Conservation (phyloP, 1,284 basidiomycete genomes). For the Sporisorium sorghi region DNA sequence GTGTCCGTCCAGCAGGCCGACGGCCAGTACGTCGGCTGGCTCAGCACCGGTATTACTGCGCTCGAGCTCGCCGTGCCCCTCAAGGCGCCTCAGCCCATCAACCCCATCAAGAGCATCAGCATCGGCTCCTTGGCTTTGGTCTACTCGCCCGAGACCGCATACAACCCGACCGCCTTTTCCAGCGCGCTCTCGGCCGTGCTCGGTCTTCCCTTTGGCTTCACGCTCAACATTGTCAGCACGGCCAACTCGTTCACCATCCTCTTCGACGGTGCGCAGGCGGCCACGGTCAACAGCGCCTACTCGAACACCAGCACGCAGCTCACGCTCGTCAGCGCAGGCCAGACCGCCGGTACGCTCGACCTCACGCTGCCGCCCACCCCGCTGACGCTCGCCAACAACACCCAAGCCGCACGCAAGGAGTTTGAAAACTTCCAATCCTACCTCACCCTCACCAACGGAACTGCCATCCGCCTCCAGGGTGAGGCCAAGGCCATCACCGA, state of each 20-base stretch:
- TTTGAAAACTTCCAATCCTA: constrained; percentile 68
- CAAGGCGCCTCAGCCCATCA: constrained; percentile 74
- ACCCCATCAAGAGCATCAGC: constrained; percentile 77
- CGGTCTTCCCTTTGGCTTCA: constrained; percentile 82
- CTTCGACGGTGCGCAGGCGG: constrained; percentile 74
- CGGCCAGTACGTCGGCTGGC: constrained; percentile 77
- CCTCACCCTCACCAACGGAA: constrained; percentile 71
- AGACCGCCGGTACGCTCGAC: constrained; percentile 78
- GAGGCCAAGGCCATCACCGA: constrained; percentile 77
- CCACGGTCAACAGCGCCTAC: constrained; percentile 70
- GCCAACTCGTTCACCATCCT: constrained; percentile 76
- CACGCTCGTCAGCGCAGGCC: constrained; percentile 69
- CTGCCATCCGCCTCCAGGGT: constrained; percentile 76
- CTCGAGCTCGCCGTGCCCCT: constrained; percentile 77
- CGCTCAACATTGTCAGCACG: constrained; percentile 76
- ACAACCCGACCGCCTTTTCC: constrained; percentile 75
- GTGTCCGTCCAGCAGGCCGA: constrained; percentile 73
- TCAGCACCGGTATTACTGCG: constrained; percentile 75
- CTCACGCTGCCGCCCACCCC: constrained; percentile 76
- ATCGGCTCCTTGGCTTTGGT: constrained; percentile 77
- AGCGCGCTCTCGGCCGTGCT: constrained; percentile 76
- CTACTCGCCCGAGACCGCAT: constrained; percentile 75
- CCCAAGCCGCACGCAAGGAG: constrained; percentile 71
- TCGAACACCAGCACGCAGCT: constrained; percentile 44
- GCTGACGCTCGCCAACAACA: constrained; percentile 73